These are phyloP conservation scores for Xylaria venustula DNA, from an alignment of 495 filamentous ascomycete genomes.

Conservation along the genomic window DNA sequence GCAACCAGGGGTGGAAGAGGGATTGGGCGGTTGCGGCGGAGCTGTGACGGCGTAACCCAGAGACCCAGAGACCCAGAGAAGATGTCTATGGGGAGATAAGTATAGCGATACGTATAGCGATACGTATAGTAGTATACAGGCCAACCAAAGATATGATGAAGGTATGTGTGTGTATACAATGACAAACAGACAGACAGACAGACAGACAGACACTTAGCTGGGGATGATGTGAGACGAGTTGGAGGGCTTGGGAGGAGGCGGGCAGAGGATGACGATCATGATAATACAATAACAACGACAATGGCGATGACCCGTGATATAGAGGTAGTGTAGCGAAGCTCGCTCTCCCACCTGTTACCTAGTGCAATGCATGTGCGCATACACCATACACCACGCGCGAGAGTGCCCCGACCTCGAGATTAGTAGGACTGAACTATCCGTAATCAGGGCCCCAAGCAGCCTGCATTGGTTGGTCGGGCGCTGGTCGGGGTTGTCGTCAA, in stretches of 20 bases:
- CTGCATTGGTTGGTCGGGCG: slow-evolving; percentile 9
- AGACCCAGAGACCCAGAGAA: not conserved
- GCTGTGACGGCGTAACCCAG: slow-evolving; percentile 8
- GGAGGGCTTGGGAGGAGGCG: not conserved
- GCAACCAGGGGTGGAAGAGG: slow-evolving; percentile 10
- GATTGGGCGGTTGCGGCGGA: slow-evolving; percentile 8
- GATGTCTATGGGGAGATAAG: not conserved
- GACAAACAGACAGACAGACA: not conserved
- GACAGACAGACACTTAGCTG: not conserved
- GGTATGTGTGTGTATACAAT: too few species aligned
- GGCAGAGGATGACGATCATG: not conserved
- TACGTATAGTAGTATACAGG: too few species aligned
- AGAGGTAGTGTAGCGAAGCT: slow-evolving; percentile 2
- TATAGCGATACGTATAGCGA: too few species aligned
- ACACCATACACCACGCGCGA: too few species aligned
- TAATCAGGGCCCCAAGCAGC: slow-evolving; percentile 5
- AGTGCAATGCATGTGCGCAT: too few species aligned
- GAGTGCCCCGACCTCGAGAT: not conserved
- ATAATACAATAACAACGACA: not conserved
- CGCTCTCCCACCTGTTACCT: too few species aligned
- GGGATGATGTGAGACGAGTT: not conserved
- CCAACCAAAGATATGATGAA: too few species aligned
- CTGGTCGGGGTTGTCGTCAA: not conserved
- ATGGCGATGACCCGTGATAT: too few species aligned
- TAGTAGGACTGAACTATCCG: slow-evolving; percentile 9